These are phyloP conservation scores for Physcia stellaris DNA, from an alignment of 495 filamentous ascomycete species.

Conservation along the genomic window DNA sequence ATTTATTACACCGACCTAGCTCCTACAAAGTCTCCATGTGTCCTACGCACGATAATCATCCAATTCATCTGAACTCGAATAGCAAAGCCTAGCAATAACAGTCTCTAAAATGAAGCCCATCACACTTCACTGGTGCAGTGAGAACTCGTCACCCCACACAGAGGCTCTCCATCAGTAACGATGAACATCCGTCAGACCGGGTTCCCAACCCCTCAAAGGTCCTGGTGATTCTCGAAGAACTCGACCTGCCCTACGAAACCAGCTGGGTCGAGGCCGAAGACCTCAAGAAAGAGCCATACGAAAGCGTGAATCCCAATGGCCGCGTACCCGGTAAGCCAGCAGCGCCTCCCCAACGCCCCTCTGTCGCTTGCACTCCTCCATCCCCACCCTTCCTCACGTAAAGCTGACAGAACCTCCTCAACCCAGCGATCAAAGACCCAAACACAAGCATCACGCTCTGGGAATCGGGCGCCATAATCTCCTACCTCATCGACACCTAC, in stretches of 20 bases:
- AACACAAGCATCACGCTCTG: constrained; percentile 27
- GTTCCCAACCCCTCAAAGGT: constrained; percentile 39
- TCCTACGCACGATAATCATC: too few species aligned
- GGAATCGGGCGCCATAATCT: constrained; percentile 23
- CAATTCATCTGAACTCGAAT: too few species aligned
- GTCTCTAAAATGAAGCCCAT: too few species aligned
- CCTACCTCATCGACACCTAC: constrained; percentile 44
- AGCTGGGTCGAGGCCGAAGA: constrained; percentile 24
- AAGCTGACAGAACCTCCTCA: too few species aligned
- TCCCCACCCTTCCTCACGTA: too few species aligned
- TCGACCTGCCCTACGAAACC: constrained; percentile 19
- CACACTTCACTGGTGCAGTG: too few species aligned
- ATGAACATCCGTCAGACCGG: too few species aligned
- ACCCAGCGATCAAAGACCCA: constrained; percentile 28
- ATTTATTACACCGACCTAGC: too few species aligned
- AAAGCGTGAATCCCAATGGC: constrained; percentile 49
- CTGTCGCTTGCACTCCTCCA: background rate
- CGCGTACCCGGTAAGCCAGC: constrained; percentile 22
- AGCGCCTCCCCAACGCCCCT: background rate
- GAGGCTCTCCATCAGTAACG: too few species aligned
- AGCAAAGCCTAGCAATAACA: too few species aligned
- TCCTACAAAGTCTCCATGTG: too few species aligned
- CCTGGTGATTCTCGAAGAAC: constrained; percentile 31
- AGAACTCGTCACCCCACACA: too few species aligned
- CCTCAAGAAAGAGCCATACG: constrained; percentile 35